Evolutionary conservation across 441 rosid genomes (phyloP), one percentile per base, ranked within the genome.

Genomic region (Gossypium gossypioides): DNA sequence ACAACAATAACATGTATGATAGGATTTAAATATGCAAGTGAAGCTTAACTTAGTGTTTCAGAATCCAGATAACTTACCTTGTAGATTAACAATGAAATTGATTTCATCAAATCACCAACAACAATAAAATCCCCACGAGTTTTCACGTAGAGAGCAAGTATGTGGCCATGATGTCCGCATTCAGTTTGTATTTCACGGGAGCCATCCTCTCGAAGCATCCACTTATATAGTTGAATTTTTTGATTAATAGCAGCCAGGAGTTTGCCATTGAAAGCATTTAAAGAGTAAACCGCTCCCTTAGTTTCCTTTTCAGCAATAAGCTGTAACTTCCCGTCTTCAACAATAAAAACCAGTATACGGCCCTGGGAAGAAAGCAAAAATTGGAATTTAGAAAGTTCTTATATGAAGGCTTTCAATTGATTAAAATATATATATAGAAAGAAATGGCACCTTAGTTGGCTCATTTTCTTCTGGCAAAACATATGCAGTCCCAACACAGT

Each of bases 101-200:
- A 95, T 81, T 95, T 95, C 99, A 95, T 95, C 84, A 92, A 82
- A 83, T 95, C 99, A 73, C 99, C 97, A 61, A 95, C 97, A 64
- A 96, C 96, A 52, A 96, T 96, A 77, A 96, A 96, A 81, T 96
- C 98, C 71, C 99, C 99, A 46, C 97, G 99, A 57, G 97, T 96
- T 78, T 96, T 96, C 24, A 96, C 96, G 80, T 90, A 91, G 19
- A 92, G 96, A 46, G 99, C 98, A 76, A 92, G 96, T 80, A 96
- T 91, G 85, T 93, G 99, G 52, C 98, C 99, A 18, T 91, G 99
- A 81, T 96, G 99, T 73, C 99, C 99, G 37, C 98, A 91, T 79
- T 96, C 99, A 68, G 97, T 86, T 80, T 93, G 98, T 80, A 96
- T 79, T 78, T 96, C 98, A 32, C 84, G 93, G 29, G 88, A 83